These are phyloP conservation scores for Malus hybrid DNA, from an alignment of 331 rosid species.

Conservation along the genomic window DNA sequence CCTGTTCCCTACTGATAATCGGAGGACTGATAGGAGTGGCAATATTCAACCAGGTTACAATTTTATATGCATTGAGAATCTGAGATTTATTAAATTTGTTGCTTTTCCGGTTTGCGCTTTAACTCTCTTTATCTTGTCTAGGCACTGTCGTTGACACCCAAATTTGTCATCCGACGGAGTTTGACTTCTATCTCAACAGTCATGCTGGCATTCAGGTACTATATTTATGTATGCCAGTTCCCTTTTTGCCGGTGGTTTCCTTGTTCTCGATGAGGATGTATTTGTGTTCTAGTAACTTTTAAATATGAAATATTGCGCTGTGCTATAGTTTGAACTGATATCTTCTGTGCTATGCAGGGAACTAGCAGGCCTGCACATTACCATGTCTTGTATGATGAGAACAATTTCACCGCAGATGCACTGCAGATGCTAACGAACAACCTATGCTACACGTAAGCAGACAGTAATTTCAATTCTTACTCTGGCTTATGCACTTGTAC, in stretches of 20 bases:
- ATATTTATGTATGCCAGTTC: background rate
- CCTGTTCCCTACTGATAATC: conserved; percentile 35
- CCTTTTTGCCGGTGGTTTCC: background rate
- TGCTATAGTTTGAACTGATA: background rate
- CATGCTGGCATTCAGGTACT: conserved; percentile 79
- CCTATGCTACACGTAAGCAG: conserved; percentile 69
- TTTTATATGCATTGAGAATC: too few species aligned
- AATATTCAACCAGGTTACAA: conserved; percentile 68
- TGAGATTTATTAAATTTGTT: background rate
- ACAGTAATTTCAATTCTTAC: background rate
- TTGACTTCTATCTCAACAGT: conserved; percentile 79
- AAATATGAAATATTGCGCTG: background rate
- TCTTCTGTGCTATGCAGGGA: conserved; percentile 36
- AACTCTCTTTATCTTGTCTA: background rate
- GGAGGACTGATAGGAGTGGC: conserved; percentile 44
- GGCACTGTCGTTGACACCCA: conserved; percentile 73
- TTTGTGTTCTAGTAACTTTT: background rate
- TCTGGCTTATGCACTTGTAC: background rate
- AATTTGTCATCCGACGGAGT: conserved; percentile 20
- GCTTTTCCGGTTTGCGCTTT: background rate
- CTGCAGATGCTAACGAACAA: conserved; percentile 56
- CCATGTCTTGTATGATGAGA: conserved; percentile 70
- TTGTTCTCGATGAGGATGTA: background rate
- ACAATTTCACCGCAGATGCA: conserved; percentile 36
- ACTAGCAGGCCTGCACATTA: conserved; percentile 77